Percentiles rank a stretch among this genome's conserved stretches.
These are phyloP conservation scores for Alternaria triticimaculans DNA, from an alignment of 2,329 filamentous ascomycete genomes.

Conservation along the genomic window DNA sequence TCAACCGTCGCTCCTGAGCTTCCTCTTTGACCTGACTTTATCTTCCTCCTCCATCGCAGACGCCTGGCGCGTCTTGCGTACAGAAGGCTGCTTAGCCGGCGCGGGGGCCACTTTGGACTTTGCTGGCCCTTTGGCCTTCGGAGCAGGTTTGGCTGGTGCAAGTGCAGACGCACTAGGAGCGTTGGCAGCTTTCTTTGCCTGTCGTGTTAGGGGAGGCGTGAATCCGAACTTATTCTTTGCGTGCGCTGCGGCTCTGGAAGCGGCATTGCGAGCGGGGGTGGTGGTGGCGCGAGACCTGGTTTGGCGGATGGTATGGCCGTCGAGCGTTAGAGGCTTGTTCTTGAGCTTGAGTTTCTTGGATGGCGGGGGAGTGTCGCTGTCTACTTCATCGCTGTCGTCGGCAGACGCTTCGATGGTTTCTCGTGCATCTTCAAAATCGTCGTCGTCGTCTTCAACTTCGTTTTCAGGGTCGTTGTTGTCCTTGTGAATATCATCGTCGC, in stretches of 20 bases:
- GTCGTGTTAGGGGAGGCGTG: not conserved
- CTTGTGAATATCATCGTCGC: rapidly evolving
- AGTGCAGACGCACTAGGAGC: rapidly evolving
- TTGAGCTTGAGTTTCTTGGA: not conserved
- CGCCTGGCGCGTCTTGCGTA: not conserved
- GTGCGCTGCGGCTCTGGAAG: not conserved
- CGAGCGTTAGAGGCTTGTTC: not conserved
- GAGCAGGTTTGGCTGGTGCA: rapidly evolving
- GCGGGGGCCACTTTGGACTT: not conserved
- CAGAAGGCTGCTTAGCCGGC: not conserved
- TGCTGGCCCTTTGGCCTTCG: not conserved
- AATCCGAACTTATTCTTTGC: not conserved
- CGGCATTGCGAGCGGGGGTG: not conserved
- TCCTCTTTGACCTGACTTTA: not conserved
- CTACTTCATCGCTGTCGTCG: not conserved
- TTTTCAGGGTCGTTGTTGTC: not conserved
- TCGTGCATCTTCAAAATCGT: not conserved
- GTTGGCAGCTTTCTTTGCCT: not conserved
- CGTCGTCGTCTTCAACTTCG: not conserved
- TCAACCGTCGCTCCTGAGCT: not conserved
- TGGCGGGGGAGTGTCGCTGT: not conserved
- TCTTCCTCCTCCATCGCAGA: not conserved
- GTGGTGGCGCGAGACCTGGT: not conserved
- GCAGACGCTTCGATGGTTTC: not conserved
- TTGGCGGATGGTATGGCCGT: not conserved